Percentiles rank a stretch among this genome's conserved stretches.
Evolutionary conservation across 1,139 yeast species (phyloP).

Genomic region (Scheffersomyces titani): DNA sequence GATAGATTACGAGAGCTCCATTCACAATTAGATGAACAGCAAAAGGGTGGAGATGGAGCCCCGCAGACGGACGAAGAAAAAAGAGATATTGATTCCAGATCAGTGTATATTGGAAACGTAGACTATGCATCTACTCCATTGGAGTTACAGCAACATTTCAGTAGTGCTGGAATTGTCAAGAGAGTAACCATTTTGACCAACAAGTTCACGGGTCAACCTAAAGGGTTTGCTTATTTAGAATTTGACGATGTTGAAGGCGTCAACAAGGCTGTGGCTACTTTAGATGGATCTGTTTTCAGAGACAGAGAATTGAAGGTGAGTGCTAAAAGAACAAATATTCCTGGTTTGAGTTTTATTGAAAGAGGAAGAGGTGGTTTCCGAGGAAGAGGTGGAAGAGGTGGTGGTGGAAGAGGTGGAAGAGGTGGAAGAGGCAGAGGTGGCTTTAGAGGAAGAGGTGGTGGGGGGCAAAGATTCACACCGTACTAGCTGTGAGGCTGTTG

Average conservation of each 20-base stretch:
- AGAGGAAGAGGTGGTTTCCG: conserved; percentile 38
- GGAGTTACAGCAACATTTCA: conserved; percentile 78
- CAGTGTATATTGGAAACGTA: conserved; percentile 86
- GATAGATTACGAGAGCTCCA: conserved; percentile 28
- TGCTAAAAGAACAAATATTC: conserved; percentile 79
- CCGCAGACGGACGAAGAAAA: conserved; percentile 33
- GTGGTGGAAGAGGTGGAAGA: conserved; percentile 18
- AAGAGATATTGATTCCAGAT: conserved; percentile 64
- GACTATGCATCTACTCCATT: conserved; percentile 80
- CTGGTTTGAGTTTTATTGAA: conserved; percentile 57
- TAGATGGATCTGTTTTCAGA: conserved; percentile 66
- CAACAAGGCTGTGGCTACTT: conserved; percentile 58
- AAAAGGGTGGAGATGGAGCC: conserved; percentile 10
- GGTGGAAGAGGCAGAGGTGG: conserved; percentile 27
- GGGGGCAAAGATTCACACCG: conserved; percentile 19
- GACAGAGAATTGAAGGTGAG: conserved; percentile 72
- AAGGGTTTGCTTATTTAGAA: conserved; percentile 85
- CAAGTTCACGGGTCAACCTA: conserved; percentile 74
- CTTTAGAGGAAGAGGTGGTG: conserved; percentile 17
- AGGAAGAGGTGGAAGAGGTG: conserved; percentile 16
- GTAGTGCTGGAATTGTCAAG: conserved; percentile 73
- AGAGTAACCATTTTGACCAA: conserved; percentile 80
- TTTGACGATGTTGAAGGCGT: conserved; percentile 67
- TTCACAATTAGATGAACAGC: conserved; percentile 17
- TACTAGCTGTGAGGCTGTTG: conserved; percentile 8